A percentile compares a stretch with the other conserved stretches of the same genome.
These are phyloP conservation scores for Parmelia sp. DNA, from an alignment of 495 filamentous ascomycete genomes.

Conservation along the genomic window DNA sequence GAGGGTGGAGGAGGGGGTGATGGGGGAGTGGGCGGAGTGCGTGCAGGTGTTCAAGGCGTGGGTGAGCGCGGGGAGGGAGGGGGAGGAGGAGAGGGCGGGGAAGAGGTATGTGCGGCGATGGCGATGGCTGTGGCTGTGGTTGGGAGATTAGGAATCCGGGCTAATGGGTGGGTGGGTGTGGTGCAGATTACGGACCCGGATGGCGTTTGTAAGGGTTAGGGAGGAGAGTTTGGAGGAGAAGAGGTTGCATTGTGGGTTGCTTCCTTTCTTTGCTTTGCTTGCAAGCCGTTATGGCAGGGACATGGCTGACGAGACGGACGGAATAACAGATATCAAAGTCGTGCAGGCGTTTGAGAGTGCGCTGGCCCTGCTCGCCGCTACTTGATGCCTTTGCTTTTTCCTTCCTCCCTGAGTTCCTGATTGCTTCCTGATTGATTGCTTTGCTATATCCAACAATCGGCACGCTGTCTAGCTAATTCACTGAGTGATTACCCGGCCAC, in stretches of 20 bases:
- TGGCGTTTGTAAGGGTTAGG: constrained; percentile 62
- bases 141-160: no score
- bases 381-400: background rate
- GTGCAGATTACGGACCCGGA: constrained; percentile 64
- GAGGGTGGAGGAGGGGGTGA: constrained; percentile 52
- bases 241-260: constrained; percentile 65
- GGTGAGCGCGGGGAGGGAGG: constrained; percentile 56
- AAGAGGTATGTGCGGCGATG: constrained; percentile 40
- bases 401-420: background rate
- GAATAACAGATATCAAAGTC: constrained; percentile 59
- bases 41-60: constrained; percentile 62
- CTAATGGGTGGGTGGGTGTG: constrained; percentile 17
- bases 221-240: constrained; percentile 63
- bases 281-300: no score
- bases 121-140: no score
- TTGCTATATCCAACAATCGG: no score
- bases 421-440: no score
- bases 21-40: constrained; percentile 53
- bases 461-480: no score
- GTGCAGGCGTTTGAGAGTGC: constrained; percentile 77
- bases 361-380: constrained; percentile 52
- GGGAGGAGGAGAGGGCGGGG: constrained; percentile 62
- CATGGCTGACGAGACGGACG: no score
- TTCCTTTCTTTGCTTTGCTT: background rate
- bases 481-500: no score